Conservation (phyloP, 352 stramenopile species). For the Globisporangium spiculum region DNA sequence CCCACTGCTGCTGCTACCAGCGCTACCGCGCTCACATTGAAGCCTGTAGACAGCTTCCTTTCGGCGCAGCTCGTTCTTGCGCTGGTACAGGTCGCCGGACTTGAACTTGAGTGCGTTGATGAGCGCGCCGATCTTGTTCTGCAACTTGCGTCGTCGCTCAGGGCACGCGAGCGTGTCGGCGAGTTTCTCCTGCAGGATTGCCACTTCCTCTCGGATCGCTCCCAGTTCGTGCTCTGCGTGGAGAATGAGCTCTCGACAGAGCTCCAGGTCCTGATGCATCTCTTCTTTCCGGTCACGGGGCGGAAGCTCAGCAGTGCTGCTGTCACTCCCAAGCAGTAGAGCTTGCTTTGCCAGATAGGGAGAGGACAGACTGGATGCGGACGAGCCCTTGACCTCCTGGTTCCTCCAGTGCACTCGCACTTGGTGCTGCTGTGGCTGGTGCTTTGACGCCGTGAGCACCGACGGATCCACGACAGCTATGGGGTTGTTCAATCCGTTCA, state of each 20-base stretch:
- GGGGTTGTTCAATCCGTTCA: neutral
- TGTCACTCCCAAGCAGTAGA: neutral
- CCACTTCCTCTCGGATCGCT: constrained; percentile 54
- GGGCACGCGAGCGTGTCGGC: constrained; percentile 23
- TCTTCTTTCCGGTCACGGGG: constrained; percentile 14
- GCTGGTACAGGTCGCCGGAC: constrained; percentile 68
- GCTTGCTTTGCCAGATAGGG: neutral
- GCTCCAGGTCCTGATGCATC: constrained; percentile 46
- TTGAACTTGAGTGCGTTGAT: constrained; percentile 64
- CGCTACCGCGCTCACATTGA: constrained; percentile 7
- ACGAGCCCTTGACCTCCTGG: constrained; percentile 20
- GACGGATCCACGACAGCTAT: constrained; percentile 5
- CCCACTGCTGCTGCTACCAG: neutral
- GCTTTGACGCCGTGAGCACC: constrained; percentile 15
- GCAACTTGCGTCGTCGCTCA: constrained; percentile 46
- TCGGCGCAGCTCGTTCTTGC: constrained; percentile 67
- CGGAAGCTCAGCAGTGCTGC: neutral
- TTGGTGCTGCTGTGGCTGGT: constrained; percentile 4
- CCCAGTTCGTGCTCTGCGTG: constrained; percentile 64
- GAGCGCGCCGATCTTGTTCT: constrained; percentile 45
- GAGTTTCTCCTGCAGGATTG: constrained; percentile 43
- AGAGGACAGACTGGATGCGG: neutral
- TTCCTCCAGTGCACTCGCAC: constrained; percentile 46
- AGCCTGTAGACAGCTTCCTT: constrained; percentile 46
- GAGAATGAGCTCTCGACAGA: constrained; percentile 56